Conservation (phyloP, 345 rosid genomes). For the Eucalyptus fibrosa region DNA sequence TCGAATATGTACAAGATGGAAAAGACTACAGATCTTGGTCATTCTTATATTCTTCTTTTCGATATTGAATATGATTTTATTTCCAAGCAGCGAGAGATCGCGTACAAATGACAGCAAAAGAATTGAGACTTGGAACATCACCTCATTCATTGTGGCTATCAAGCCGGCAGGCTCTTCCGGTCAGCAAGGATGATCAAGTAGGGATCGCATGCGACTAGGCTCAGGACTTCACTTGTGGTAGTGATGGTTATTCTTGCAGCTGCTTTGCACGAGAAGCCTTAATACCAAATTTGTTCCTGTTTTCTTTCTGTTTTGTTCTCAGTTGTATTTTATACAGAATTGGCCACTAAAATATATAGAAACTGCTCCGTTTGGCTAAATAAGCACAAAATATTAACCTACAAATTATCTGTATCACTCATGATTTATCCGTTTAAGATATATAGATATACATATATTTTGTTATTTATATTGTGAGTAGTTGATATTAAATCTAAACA, state of each 20-base stretch:
- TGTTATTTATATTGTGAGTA: background rate
- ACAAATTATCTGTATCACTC: background rate
- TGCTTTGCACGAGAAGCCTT: background rate
- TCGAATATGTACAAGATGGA: background rate
- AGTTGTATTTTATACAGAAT: background rate
- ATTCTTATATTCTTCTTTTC: background rate
- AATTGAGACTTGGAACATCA: background rate
- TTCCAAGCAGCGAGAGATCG: background rate
- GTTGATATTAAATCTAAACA: background rate
- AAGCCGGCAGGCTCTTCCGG: background rate
- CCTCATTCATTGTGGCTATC: background rate
- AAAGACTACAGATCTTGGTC: background rate
- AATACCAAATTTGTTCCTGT: background rate
- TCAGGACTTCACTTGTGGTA: background rate
- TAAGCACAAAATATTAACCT: background rate
- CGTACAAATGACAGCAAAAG: background rate
- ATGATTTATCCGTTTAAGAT: background rate
- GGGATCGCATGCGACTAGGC: background rate
- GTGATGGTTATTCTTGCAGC: background rate
- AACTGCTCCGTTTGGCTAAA: background rate
- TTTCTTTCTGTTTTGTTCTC: background rate
- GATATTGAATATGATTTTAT: background rate
- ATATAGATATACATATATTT: background rate
- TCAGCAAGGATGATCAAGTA: background rate
- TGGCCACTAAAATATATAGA: background rate